Conservation (phyloP, 495 filamentous ascomycete genomes). For the Penicillium riverlandense region DNA sequence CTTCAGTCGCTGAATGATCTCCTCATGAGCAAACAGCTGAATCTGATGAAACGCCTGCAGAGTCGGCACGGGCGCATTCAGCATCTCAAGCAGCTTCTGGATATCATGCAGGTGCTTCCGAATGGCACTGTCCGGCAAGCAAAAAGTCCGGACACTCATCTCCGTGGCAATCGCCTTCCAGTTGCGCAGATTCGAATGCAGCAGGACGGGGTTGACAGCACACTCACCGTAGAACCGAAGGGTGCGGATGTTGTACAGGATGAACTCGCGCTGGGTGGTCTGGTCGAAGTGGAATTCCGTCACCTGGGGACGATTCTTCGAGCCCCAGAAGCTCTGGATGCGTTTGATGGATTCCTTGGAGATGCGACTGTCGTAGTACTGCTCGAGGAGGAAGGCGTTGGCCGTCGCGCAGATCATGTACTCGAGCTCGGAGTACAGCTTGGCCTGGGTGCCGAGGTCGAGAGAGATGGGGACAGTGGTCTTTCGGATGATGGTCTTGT, state of each 20-base stretch:
- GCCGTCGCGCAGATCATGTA: conserved; percentile 45
- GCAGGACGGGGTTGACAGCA: conserved; percentile 28
- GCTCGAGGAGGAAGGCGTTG: conserved; percentile 41
- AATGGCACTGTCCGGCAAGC: conserved; percentile 45
- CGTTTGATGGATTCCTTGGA: conserved; percentile 41
- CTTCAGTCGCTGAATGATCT: background rate
- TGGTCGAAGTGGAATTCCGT: conserved; percentile 53
- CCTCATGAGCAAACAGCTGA: conserved; percentile 13
- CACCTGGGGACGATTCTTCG: conserved; percentile 46
- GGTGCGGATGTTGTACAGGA: conserved; percentile 40
- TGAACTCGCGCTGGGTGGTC: conserved; percentile 45
- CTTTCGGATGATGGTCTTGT: conserved; percentile 7
- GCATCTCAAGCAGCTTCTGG: conserved; percentile 45
- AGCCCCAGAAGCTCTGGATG: conserved; percentile 35
- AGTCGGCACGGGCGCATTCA: conserved; percentile 34
- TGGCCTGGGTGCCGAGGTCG: conserved; percentile 35
- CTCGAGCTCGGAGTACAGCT: conserved; percentile 48
- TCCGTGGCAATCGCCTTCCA: conserved; percentile 46
- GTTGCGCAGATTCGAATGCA: conserved; percentile 41
- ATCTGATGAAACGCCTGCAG: conserved; percentile 34
- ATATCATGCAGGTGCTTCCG: conserved; percentile 48
- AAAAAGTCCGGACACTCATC: conserved; percentile 50
- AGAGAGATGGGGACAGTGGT: conserved; percentile 38
- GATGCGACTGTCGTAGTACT: conserved; percentile 40
- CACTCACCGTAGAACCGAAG: conserved; percentile 42